These are phyloP conservation scores for Postia placenta DNA, from an alignment of 768 basidiomycete species.

Conservation along the genomic window DNA sequence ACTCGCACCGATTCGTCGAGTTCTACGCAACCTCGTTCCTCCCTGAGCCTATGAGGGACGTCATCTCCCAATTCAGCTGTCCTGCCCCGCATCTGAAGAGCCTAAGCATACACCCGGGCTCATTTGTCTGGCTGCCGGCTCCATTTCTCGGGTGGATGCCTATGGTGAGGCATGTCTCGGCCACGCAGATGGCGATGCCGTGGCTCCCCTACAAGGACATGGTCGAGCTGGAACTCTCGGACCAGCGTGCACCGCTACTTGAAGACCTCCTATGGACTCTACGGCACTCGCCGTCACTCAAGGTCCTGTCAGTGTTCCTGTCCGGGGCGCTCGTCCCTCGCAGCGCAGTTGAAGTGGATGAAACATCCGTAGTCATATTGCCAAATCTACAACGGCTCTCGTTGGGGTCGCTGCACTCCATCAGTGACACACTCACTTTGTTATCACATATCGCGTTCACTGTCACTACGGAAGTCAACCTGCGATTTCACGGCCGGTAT, in stretches of 20 bases:
- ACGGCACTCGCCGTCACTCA: not conserved
- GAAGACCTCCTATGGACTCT: not conserved
- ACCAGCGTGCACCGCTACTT: not conserved
- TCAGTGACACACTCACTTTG: not conserved
- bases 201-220: not conserved
- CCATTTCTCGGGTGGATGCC: constrained; percentile 1
- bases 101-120: not conserved
- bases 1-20: not conserved
- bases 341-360: too few species aligned
- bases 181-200: not conserved
- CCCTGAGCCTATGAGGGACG: not conserved
- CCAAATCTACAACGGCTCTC: not conserved
- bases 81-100: not conserved
- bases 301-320: not conserved
- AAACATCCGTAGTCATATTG: not conserved
- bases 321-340: not conserved
- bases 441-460: not conserved
- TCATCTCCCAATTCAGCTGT: not conserved
- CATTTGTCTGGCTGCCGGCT: not conserved
- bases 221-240: not conserved
- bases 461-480: not conserved
- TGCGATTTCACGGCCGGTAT: not conserved
- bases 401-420: not conserved
- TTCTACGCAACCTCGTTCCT: not conserved
- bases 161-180: not conserved